phyloP scores from a whole-genome alignment of 1,284 basidiomycete genomes.

The Moesziomyces aphidis region DNA sequence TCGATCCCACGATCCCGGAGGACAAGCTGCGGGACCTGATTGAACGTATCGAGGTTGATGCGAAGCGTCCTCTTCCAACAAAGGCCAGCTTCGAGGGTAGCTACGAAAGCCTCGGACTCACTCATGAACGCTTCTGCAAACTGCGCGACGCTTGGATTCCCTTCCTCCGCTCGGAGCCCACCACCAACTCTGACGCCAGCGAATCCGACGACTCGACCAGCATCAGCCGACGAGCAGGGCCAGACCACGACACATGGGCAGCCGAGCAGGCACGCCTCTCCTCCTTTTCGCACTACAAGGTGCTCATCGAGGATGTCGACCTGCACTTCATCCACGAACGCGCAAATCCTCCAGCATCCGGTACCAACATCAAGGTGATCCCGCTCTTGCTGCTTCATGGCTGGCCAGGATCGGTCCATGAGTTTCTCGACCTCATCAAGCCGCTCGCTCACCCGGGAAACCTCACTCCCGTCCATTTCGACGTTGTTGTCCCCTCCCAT shows the following conservation, averaged over 20 bases:
- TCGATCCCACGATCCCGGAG: slow-evolving; percentile 32
- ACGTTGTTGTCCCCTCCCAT: slow-evolving; percentile 64
- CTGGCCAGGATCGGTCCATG: slow-evolving; percentile 63
- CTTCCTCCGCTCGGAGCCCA: slow-evolving; percentile 28
- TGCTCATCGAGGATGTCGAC: slow-evolving; percentile 54
- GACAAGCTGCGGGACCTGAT: slow-evolving; percentile 31
- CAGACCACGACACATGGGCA: slow-evolving; percentile 57
- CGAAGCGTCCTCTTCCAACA: slow-evolving; percentile 19
- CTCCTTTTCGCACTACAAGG: slow-evolving; percentile 53
- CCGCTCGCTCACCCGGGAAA: slow-evolving; percentile 59
- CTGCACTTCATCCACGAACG: slow-evolving; percentile 65
- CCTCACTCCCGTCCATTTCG: slow-evolving; percentile 48
- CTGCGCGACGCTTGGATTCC: slow-evolving; percentile 44
- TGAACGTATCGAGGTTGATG: slow-evolving; percentile 24
- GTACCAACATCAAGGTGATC: slow-evolving; percentile 53
- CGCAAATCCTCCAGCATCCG: slow-evolving; percentile 27
- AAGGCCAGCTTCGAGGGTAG: slow-evolving; percentile 43
- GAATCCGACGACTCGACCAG: slow-evolving; percentile 15
- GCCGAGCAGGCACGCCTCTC: slow-evolving; percentile 39
- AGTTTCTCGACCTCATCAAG: slow-evolving; percentile 63
- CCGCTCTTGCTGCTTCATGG: slow-evolving; percentile 67
- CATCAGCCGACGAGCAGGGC: slow-evolving; percentile 22
- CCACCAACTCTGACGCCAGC: slow-evolving; percentile 5
- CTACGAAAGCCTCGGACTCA: slow-evolving; percentile 43
- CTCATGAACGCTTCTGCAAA: slow-evolving; percentile 38